A percentile compares a stretch with the other conserved stretches of the same genome.
Conservation (phyloP, 2,329 filamentous ascomycete genomes). For the Phoma sp. region DNA sequence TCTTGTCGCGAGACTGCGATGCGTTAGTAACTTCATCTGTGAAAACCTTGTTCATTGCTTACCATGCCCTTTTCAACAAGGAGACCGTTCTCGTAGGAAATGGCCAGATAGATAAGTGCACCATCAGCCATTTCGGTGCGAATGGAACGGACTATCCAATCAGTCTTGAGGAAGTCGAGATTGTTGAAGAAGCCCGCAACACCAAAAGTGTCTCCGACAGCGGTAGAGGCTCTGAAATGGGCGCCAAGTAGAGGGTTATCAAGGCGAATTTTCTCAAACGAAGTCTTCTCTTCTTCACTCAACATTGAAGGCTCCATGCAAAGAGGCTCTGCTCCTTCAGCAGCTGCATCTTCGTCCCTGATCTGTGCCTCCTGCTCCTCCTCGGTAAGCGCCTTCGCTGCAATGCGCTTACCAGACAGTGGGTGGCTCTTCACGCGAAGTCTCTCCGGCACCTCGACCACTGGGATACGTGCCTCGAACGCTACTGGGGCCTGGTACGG, state of each 20-base stretch:
- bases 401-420: no score
- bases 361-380: background rate
- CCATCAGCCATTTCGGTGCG: background rate
- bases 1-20: no score
- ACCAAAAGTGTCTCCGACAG: constrained; percentile 2
- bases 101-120: background rate
- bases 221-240: background rate
- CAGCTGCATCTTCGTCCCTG: background rate
- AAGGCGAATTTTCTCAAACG: background rate
- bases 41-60: background rate
- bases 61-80: background rate
- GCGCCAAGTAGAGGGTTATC: background rate
- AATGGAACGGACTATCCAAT: background rate
- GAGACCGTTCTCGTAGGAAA: background rate
- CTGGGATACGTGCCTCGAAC: background rate
- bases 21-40: no score
- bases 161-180: background rate
- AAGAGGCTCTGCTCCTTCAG: background rate
- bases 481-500: background rate
- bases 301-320: no score
- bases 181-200: no score
- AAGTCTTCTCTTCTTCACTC: background rate
- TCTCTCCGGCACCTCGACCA: background rate
- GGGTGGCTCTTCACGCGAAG: background rate
- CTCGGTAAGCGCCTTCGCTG: no score